Conservation (phyloP, 2,329 filamentous ascomycete genomes). For the Fusarium ramigenum region DNA sequence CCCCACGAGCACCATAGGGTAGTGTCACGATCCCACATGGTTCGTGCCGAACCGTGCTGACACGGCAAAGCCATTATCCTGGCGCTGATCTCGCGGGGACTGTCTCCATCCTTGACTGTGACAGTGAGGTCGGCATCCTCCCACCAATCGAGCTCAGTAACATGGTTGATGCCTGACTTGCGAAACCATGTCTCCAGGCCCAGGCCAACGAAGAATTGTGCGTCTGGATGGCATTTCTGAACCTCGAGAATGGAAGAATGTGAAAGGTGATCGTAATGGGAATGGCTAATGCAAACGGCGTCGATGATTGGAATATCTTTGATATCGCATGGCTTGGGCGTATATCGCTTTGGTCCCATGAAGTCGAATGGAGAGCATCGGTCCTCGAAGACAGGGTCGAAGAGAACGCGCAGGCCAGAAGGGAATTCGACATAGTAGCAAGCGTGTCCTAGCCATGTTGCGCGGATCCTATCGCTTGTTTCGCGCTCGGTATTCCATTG, state of each 20-base stretch:
- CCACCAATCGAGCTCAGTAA: constrained; percentile 97
- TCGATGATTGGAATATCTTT: constrained; percentile 81
- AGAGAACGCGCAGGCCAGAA: constrained; percentile 84
- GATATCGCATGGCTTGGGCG: constrained; percentile 78
- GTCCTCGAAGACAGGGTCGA: constrained; percentile 92
- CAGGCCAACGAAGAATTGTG: constrained; percentile 87
- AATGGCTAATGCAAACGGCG: constrained; percentile 84
- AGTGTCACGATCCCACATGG: constrained; percentile 72
- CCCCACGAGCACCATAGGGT: constrained; percentile 93
- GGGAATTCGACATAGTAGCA: constrained; percentile 95
- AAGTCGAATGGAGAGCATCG: constrained; percentile 81
- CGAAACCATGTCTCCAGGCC: constrained; percentile 87
- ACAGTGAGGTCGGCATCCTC: constrained; percentile 80
- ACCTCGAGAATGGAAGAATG: constrained; percentile 78
- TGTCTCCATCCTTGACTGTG: constrained; percentile 43
- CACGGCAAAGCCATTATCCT: constrained; percentile 80
- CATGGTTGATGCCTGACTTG: constrained; percentile 73
- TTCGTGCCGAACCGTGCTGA: constrained; percentile 82
- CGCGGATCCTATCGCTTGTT: constrained; percentile 69
- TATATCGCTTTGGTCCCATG: constrained; percentile 80
- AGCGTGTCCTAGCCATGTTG: constrained; percentile 95
- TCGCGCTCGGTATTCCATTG: constrained; percentile 70
- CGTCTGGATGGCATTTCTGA: constrained; percentile 75
- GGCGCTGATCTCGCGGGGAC: constrained; percentile 65
- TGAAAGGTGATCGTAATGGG: constrained; percentile 92